These are phyloP conservation scores for Euphrasia arctica DNA, from an alignment of 305 asterid species.

Conservation along the genomic window DNA sequence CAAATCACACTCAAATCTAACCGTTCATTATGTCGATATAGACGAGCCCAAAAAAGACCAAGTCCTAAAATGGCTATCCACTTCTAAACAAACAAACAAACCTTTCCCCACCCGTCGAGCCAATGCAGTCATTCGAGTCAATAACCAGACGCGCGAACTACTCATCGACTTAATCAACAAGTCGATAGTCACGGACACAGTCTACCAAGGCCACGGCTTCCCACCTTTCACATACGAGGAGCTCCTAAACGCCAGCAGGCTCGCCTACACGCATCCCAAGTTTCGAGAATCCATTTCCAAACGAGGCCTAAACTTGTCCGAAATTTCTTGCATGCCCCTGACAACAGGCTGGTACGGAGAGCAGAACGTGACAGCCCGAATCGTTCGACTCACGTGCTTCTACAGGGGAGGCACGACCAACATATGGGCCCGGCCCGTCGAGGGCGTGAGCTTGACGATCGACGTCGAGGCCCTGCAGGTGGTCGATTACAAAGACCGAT, in stretches of 20 bases:
- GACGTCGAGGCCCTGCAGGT: conserved; percentile 52
- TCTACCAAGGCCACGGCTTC: conserved; percentile 47
- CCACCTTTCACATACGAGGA: conserved; percentile 60
- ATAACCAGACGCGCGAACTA: conserved; percentile 44
- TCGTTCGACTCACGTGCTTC: no score
- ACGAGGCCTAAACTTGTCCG: conserved; percentile 62
- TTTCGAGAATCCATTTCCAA: conserved; percentile 48
- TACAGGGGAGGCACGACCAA: conserved; percentile 51
- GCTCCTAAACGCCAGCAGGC: conserved; percentile 43
- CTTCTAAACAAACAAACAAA: conserved; percentile 12
- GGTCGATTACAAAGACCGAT: conserved; percentile 37
- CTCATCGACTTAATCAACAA: conserved; percentile 38
- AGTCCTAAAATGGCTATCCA: conserved; percentile 50
- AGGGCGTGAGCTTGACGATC: conserved; percentile 44
- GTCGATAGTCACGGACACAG: conserved; percentile 36
- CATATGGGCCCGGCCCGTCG: conserved; percentile 70
- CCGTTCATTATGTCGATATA: conserved; percentile 66
- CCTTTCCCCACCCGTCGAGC: conserved; percentile 47
- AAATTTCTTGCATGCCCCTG: conserved; percentile 23
- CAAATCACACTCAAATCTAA: conserved; percentile 41
- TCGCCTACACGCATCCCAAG: conserved; percentile 33
- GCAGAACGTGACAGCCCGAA: no score
- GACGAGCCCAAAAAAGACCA: conserved; percentile 66
- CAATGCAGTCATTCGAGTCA: conserved; percentile 42
- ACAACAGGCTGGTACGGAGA: no score